Conservation (phyloP, 2,329 filamentous ascomycete species). For the Periglandula ipomoeae region DNA sequence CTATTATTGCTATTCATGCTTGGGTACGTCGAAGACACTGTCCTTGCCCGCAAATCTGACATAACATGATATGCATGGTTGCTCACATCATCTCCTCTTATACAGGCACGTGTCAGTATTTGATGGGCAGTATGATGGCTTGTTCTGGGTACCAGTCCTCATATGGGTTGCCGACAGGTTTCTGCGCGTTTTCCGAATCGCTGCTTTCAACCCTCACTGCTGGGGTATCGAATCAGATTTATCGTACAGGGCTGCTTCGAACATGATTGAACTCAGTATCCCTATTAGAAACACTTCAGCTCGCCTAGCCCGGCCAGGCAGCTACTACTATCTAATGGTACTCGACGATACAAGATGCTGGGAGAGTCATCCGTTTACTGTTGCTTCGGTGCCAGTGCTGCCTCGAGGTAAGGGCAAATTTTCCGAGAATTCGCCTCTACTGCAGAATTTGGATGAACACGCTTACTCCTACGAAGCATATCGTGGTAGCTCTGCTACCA, state of each 20-base stretch:
- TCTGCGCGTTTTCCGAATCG: constrained; percentile 32
- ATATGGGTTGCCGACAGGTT: constrained; percentile 43
- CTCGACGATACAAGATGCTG: constrained; percentile 30
- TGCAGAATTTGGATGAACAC: constrained; percentile 19
- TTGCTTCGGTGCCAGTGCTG: constrained; percentile 22
- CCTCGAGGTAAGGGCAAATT: too few species aligned
- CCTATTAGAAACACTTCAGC: constrained; percentile 25
- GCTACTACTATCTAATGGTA: constrained; percentile 36
- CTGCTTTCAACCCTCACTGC: constrained; percentile 29
- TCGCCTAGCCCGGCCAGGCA: constrained; percentile 28
- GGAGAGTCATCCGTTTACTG: constrained; percentile 43
- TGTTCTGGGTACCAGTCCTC: constrained; percentile 38
- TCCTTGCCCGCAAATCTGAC: too few species aligned
- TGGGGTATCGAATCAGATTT: too few species aligned
- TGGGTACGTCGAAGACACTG: constrained; percentile 34
- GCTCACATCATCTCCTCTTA: too few species aligned
- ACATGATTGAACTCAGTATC: constrained; percentile 32
- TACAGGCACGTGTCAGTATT: constrained; percentile 42
- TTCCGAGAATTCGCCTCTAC: too few species aligned
- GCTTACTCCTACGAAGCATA: constrained; percentile 19
- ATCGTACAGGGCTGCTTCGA: constrained; percentile 25
- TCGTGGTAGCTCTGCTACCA: neutral
- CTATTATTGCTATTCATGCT: constrained; percentile 40
- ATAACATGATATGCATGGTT: too few species aligned
- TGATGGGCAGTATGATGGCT: constrained; percentile 34